phyloP scores from a whole-genome alignment of 306 rosid species.

The Pterocarpus macrocarpus region DNA sequence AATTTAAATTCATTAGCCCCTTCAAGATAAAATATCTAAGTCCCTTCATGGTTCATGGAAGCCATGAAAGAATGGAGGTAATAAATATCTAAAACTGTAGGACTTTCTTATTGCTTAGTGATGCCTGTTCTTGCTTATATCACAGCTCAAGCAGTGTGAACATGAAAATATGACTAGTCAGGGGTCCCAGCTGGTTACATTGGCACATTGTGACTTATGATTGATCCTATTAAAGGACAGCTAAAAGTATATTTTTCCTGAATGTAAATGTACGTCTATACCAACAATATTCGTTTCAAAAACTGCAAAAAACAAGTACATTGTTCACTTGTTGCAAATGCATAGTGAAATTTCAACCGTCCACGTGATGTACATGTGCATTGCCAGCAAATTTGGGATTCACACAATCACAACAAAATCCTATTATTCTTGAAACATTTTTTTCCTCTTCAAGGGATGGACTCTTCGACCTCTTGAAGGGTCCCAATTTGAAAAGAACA shows the following conservation, averaged over 20 bases:
- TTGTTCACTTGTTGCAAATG: background rate
- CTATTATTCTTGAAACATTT: background rate
- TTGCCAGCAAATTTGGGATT: conserved; percentile 1
- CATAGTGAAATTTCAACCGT: conserved; percentile 33
- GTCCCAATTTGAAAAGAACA: conserved; percentile 44
- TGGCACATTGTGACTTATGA: background rate
- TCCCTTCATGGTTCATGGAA: background rate
- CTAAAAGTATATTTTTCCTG: background rate
- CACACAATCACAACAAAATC: background rate
- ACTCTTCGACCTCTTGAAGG: conserved; percentile 16
- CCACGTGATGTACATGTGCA: conserved; percentile 43
- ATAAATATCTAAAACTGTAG: background rate
- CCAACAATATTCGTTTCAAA: conserved; percentile 1
- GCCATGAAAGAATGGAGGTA: background rate
- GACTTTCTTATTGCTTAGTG: background rate
- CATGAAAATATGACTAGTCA: background rate
- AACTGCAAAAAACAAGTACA: background rate
- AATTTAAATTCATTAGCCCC: background rate
- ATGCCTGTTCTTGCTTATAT: background rate
- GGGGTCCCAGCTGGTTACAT: background rate
- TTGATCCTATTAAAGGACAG: background rate
- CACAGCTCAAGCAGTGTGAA: background rate
- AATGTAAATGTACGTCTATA: background rate
- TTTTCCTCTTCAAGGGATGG: background rate
- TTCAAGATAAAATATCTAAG: conserved; percentile 25